Base-by-base conservation (phyloP, 257 asterid genomes). In the Buddleja alternifolia region DNA sequence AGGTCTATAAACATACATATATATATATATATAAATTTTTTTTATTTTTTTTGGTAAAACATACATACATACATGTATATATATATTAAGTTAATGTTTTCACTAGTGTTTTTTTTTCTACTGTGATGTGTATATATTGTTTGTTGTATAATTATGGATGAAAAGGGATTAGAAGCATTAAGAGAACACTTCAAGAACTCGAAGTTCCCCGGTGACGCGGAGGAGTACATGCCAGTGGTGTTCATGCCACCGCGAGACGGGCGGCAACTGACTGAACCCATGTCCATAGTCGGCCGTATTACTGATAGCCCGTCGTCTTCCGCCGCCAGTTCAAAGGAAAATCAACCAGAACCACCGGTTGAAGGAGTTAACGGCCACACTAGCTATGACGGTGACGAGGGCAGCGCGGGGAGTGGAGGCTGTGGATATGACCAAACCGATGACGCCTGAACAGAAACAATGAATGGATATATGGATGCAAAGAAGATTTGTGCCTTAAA, bases 141-240 rank as follows among this genome's bases (percentile, higher is more conserved):
- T 8, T 25, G 24, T 69, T 41, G 52, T 39, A 16, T 1, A 17
- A n/a, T n/a, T 24, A 19, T 61, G 66, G 14, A 29, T 10, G 21
- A 10, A 39, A 20, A 71, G 98, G 99, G 99, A 11, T 45, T 91
- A 29, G 99, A 94, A 55, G 92, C 97, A 8, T 51, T 94, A 74
- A 84, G 87, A 60, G 98, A 91, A 34, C 99, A 94, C 63, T 94
- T 94, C 93, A 94, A 87, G 87, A 94, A 80, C 78, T 94, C 99
- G 3, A 94, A 89, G 82, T 94, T 94, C 83, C 99, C 96, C 4
- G 81, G 82, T 7, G 90, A 89, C 0, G 84, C 90, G 1, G 96
- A 91, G 63, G 97, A 87, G 73, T 86, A 85, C 83, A 87, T 89
- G 96, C 99, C 99, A 25, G 97, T 94, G 39, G 73, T 87, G 36